These are phyloP conservation scores for Pseudonitzschia multistriata DNA, from an alignment of 108 stramenopile species.

Conservation along the genomic window DNA sequence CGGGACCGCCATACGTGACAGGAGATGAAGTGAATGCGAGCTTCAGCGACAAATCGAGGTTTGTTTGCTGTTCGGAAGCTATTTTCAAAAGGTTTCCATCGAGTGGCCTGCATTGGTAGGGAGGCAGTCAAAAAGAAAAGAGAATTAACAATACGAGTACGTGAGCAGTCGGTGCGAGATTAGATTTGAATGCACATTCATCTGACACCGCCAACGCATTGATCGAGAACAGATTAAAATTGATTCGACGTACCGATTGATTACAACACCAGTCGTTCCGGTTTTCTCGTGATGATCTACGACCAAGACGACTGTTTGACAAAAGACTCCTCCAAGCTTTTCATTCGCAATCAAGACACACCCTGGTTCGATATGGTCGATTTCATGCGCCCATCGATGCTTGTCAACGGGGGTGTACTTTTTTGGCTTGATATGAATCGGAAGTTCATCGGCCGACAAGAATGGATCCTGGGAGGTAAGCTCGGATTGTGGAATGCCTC, in stretches of 20 bases:
- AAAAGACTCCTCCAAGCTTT: conserved; percentile 85
- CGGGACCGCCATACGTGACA: conserved; percentile 85
- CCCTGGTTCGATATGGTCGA: conserved; percentile 78
- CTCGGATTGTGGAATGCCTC: conserved; percentile 2
- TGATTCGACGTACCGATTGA: conserved; percentile 70
- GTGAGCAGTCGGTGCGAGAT: not conserved
- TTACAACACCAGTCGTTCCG: conserved; percentile 81
- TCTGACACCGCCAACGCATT: not conserved
- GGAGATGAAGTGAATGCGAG: conserved; percentile 68
- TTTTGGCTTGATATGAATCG: conserved; percentile 56
- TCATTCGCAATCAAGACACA: conserved; percentile 87
- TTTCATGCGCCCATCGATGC: conserved; percentile 85
- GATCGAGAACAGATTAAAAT: not conserved
- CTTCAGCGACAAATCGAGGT: conserved; percentile 74
- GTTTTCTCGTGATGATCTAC: conserved; percentile 78
- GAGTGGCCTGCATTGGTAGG: conserved; percentile 51
- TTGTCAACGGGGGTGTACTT: conserved; percentile 52
- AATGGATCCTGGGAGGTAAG: conserved; percentile 69
- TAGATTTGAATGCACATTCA: not conserved
- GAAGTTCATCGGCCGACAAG: conserved; percentile 69
- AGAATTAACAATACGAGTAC: not conserved
- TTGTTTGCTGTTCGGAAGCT: conserved; percentile 56
- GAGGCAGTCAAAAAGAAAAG: not conserved
- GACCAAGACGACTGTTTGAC: conserved; percentile 85
- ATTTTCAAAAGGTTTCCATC: conserved; percentile 66